Evolutionary conservation across 2,329 filamentous ascomycete genomes (phyloP).

Genomic region (Ophiostoma novo-ulmi): DNA sequence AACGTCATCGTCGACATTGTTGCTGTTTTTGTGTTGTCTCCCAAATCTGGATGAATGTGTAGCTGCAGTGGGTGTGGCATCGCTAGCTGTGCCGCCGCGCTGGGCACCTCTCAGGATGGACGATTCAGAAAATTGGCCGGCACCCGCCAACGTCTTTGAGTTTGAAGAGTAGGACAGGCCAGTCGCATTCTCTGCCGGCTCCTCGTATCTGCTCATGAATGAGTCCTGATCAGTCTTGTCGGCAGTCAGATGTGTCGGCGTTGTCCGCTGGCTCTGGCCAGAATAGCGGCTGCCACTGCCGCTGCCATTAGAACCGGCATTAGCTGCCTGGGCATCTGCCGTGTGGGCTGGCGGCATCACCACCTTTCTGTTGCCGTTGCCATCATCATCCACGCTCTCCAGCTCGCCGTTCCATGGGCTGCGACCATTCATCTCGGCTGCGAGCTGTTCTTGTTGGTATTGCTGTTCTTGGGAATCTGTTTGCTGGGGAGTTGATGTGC

Average conservation of each 20-base stretch:
- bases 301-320: not conserved
- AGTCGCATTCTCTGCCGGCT: conserved; percentile 27
- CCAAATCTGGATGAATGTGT: not conserved
- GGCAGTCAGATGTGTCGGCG: not conserved
- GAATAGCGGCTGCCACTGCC: not conserved
- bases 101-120: not conserved
- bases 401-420: conserved; percentile 34
- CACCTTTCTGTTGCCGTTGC: not conserved
- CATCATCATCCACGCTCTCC: conserved; percentile 31
- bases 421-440: conserved; percentile 17
- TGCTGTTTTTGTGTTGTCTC: not conserved
- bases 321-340: not conserved
- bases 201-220: conserved; percentile 31
- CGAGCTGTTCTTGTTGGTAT: conserved; percentile 9
- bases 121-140: not conserved
- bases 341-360: conserved; percentile 18
- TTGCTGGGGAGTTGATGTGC: conserved; percentile 21
- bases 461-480: conserved; percentile 24
- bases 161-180: not conserved
- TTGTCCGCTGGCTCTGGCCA: not conserved
- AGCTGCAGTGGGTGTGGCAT: not conserved
- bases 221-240: conserved; percentile 32
- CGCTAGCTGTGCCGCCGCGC: not conserved
- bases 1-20: conserved; percentile 33
- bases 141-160: not conserved